A percentile compares a stretch with the other conserved stretches of the same genome.
phyloP scores from a whole-genome alignment of 192 early-diverging fungal genomes.

The Backusella macrospora region DNA sequence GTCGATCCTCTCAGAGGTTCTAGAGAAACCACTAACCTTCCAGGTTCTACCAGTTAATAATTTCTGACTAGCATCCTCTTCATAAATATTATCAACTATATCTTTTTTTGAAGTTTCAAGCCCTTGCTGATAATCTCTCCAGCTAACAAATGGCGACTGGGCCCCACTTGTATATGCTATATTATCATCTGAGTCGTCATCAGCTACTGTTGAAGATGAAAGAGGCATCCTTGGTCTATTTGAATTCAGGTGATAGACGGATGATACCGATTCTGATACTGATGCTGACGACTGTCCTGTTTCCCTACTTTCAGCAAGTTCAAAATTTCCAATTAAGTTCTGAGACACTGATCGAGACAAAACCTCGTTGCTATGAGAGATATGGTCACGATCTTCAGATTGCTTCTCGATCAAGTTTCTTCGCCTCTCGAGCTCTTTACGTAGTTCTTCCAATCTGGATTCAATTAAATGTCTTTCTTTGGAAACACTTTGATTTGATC shows the following conservation, averaged over 20 bases:
- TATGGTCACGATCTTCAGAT: not conserved
- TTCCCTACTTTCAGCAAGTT: not conserved
- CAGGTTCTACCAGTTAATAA: not conserved
- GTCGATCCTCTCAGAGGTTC: not conserved
- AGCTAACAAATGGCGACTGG: slow-evolving; percentile 15
- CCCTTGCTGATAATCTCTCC: slow-evolving; percentile 25
- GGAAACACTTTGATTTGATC: not conserved
- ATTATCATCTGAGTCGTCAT: slow-evolving; percentile 12
- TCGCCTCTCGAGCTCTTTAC: not conserved
- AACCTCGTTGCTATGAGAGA: not conserved
- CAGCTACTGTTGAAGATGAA: not conserved
- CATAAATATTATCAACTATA: not conserved
- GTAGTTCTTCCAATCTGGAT: not conserved
- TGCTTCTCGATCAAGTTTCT: not conserved
- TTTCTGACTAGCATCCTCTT: not conserved
- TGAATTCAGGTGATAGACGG: not conserved
- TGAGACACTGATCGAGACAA: not conserved
- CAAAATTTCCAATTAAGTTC: not conserved
- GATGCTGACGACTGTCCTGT: not conserved
- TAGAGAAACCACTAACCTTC: slow-evolving; percentile 1
- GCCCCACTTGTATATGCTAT: slow-evolving; percentile 1
- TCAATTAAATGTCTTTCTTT: not conserved
- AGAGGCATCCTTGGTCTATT: not conserved
- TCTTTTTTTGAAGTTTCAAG: not conserved
- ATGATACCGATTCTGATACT: not conserved